Evolutionary conservation across 2,329 filamentous ascomycete species (phyloP).

Genomic region (Monosporascus ibericus): DNA sequence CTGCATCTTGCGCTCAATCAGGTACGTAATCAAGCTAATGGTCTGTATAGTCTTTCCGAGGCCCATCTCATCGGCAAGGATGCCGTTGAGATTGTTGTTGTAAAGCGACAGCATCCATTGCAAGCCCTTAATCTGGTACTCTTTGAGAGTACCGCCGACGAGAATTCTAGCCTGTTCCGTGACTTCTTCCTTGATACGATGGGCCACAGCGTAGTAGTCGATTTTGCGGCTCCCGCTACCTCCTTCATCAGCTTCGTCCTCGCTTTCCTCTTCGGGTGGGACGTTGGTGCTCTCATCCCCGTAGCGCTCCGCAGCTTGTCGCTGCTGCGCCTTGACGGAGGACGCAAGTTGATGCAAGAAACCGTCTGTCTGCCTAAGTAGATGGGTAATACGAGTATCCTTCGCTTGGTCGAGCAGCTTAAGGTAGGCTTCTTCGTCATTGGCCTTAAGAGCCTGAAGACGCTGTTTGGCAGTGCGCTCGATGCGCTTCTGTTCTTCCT

Average conservation of each 20-base stretch:
- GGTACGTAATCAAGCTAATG: constrained; percentile 93
- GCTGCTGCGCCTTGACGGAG: constrained; percentile 91
- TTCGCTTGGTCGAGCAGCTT: constrained; percentile 97
- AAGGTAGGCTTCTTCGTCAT: constrained; percentile 98
- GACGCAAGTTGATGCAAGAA: constrained; percentile 94
- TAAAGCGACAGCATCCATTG: constrained; percentile 99
- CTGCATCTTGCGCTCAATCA: constrained; percentile 93
- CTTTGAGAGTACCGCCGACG: constrained; percentile 88
- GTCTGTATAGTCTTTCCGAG: constrained; percentile 99
- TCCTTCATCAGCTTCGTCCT: constrained; percentile 63
- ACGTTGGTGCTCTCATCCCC: constrained; percentile 52
- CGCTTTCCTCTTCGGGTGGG: constrained; percentile 57
- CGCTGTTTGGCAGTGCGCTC: constrained; percentile 98
- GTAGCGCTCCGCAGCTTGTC: constrained; percentile 72
- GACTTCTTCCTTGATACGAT: constrained; percentile 91
- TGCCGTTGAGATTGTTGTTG: constrained; percentile 99
- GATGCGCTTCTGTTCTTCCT: constrained; percentile 97
- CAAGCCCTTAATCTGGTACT: constrained; percentile 96
- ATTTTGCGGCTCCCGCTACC: constrained; percentile 71
- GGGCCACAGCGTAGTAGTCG: constrained; percentile 97
- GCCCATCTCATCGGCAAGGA: constrained; percentile 98
- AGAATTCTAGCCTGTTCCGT: constrained; percentile 76
- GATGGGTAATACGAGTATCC: constrained; percentile 96
- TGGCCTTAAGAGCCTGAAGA: constrained; percentile 96
- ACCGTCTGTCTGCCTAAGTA: constrained; percentile 93